A percentile compares a stretch with the other conserved stretches of the same genome.
Evolutionary conservation across 1,284 basidiomycete species (phyloP).

Genomic region (Ganoderma boninense): DNA sequence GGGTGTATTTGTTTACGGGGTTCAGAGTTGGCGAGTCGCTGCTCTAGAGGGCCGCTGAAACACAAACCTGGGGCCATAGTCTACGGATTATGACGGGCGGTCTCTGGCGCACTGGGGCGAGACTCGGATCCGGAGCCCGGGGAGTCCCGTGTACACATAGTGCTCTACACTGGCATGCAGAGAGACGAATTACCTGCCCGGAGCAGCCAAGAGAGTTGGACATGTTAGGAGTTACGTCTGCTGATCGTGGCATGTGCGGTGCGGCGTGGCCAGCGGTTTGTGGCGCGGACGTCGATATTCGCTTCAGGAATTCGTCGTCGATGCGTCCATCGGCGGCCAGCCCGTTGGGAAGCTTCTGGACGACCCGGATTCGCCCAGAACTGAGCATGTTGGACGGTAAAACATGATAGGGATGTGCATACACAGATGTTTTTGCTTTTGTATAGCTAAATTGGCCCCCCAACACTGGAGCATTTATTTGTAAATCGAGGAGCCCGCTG

Average conservation of each 20-base stretch:
- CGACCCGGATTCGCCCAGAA: neutral
- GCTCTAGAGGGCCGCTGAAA: neutral
- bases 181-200: neutral
- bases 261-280: neutral
- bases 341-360: neutral
- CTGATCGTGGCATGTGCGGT: neutral
- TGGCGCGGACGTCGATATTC: neutral
- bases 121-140: neutral
- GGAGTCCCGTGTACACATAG: neutral
- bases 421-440: neutral
- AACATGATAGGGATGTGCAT: neutral
- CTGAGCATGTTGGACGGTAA: conserved; percentile 1
- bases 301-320: neutral
- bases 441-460: neutral
- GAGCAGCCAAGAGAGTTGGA: neutral
- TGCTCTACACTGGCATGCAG: neutral
- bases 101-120: neutral
- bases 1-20: neutral
- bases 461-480: neutral
- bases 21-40: neutral
- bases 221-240: neutral
- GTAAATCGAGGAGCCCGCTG: neutral
- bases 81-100: neutral
- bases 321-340: neutral
- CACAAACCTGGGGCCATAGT: neutral